Base-by-base conservation (phyloP, 805 yeast species). In the Komagataella populi region DNA sequence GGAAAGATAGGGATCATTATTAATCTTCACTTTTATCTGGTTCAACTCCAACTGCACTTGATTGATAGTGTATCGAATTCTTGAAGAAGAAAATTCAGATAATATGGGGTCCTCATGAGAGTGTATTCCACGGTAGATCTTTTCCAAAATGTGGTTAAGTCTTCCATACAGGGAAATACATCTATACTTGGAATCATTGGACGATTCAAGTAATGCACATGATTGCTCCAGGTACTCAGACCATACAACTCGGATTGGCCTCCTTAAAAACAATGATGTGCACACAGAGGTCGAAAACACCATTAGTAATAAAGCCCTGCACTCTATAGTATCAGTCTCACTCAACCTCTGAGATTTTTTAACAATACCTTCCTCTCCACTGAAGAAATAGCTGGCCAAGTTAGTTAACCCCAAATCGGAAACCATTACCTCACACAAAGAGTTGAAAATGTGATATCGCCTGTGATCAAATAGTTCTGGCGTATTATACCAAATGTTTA, bases 401-500 rank as follows among this genome's bases (percentile, higher is more conserved):
- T 83, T 78, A 22, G 79, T 78, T 4, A 88, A 72, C 0, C 95
- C 95, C 51, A 89, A 66, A 62, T 89, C 96, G 57, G 80, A 83
- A 1, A 85, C 74, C 64, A 89, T 70, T 3, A 84, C 71, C 12
- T 83, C 78, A 50, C 89, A 80, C 20, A 87, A 68, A 12, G 78
- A 70, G 51, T 80, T 78, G 55, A 87, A 73, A 50, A 87, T 69
- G 61, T 86, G 93, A 56, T 83, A 81, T 48, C 95, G 77, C 52
- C 95, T 78, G 57, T 84, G 85, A 55, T 81, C 85, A 56, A 86
- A 85, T 57, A 86, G 70, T 63, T 87, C 96, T 0, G 96, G 86
- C 3, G 87, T 77, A 56, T 84, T 86, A 61, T 87, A 88, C 96
- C 96, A 89, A 24, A 83, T 64, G 23, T 84, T 75, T 50, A 84